Evolutionary conservation across 306 rosid species (phyloP).

Genomic region (Bauhinia variegata): DNA sequence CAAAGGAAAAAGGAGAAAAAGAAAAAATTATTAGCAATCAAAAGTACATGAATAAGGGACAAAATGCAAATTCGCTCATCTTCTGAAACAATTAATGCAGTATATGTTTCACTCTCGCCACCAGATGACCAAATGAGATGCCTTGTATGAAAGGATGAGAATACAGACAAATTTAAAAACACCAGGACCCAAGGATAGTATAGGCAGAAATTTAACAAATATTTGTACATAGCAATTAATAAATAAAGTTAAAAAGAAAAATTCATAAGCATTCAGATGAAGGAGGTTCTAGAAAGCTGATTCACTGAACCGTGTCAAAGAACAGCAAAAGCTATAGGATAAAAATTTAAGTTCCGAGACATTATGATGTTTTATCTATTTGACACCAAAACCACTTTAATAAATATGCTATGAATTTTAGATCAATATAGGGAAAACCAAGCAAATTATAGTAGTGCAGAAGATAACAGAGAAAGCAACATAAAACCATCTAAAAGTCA

Average conservation of each 20-base stretch:
- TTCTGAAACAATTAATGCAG: constrained; percentile 14
- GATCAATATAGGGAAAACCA: not conserved
- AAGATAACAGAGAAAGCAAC: not conserved
- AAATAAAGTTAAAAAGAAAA: not conserved
- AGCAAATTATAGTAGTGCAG: not conserved
- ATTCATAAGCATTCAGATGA: constrained; percentile 14
- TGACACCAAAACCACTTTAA: not conserved
- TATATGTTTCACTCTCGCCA: not conserved
- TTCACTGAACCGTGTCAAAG: not conserved
- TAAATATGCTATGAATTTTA: not conserved
- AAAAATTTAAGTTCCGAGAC: not conserved
- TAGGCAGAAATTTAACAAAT: constrained; percentile 12
- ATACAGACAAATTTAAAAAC: not conserved
- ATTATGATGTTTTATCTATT: not conserved
- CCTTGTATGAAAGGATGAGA: constrained; percentile 1
- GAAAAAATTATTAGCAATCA: constrained; percentile 1
- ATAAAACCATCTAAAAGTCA: constrained; percentile 5
- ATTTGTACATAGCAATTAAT: not conserved
- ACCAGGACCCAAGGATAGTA: not conserved
- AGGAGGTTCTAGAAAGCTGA: not conserved
- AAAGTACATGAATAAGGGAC: not conserved
- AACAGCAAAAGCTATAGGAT: constrained; percentile 2
- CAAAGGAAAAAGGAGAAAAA: constrained; percentile 4
- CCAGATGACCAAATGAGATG: not conserved
- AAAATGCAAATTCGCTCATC: constrained; percentile 13